Evolutionary conservation across 345 rosid genomes (phyloP).

Genomic region (Citrus hindsii): DNA sequence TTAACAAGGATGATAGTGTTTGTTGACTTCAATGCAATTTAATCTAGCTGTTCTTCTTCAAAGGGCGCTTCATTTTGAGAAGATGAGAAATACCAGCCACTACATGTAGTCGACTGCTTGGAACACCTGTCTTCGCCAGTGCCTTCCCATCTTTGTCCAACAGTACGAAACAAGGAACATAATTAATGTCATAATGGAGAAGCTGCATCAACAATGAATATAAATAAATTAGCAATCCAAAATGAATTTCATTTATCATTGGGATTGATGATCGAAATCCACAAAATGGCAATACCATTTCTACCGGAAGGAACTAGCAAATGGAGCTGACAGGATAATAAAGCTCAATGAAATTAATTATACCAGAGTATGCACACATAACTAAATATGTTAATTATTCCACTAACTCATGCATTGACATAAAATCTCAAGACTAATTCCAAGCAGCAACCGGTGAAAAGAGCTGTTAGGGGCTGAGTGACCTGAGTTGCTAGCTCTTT

Average conservation of each 20-base stretch:
- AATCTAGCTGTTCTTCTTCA: slow-evolving; percentile 3
- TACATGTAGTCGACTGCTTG: slow-evolving; percentile 80
- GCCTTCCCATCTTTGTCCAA: slow-evolving; percentile 83
- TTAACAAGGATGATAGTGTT: neutral
- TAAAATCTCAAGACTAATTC: neutral
- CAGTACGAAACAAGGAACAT: slow-evolving; percentile 90
- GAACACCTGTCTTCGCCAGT: slow-evolving; percentile 81
- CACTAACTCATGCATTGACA: neutral
- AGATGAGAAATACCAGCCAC: slow-evolving; percentile 88
- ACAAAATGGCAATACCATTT: neutral
- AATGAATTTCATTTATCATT: neutral
- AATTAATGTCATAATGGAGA: slow-evolving; percentile 80
- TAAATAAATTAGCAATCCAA: neutral
- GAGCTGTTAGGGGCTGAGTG: neutral
- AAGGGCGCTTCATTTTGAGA: slow-evolving; percentile 65
- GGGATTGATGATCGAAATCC: neutral
- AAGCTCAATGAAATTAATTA: neutral
- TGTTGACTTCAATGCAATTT: neutral
- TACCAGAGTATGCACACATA: neutral
- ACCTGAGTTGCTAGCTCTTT: neutral
- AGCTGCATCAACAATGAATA: slow-evolving; percentile 45
- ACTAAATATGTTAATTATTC: neutral
- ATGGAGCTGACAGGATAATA: neutral
- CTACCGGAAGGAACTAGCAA: neutral
- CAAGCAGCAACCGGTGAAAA: neutral